These are phyloP conservation scores for Alternaria alternata DNA, from an alignment of 2,329 filamentous ascomycete genomes.

Conservation along the genomic window DNA sequence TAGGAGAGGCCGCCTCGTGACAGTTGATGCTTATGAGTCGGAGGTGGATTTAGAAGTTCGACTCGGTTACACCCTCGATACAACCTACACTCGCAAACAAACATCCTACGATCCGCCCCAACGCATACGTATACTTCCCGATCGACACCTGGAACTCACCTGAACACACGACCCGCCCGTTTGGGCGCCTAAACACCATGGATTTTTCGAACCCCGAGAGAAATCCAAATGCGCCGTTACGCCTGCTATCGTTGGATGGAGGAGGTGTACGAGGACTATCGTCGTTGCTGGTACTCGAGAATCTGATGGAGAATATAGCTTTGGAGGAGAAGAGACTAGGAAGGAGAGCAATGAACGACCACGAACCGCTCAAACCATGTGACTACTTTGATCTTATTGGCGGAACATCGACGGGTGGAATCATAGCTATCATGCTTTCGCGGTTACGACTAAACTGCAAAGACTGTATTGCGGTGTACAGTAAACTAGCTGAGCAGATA, in stretches of 20 bases:
- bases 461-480: slow-evolving; percentile 50
- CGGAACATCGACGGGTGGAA: slow-evolving; percentile 52
- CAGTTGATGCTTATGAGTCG: slow-evolving; percentile 10
- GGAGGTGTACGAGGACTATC: slow-evolving; percentile 52
- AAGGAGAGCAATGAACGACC: slow-evolving; percentile 34
- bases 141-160: background rate
- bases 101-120: background rate
- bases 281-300: slow-evolving; percentile 50
- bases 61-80: background rate
- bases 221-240: slow-evolving; percentile 45
- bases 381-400: slow-evolving; percentile 54
- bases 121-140: background rate
- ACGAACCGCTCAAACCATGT: slow-evolving; percentile 45
- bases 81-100: slow-evolving; percentile 4
- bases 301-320: slow-evolving; percentile 51
- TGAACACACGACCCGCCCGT: background rate
- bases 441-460: slow-evolving; percentile 49
- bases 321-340: slow-evolving; percentile 50
- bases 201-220: slow-evolving; percentile 36
- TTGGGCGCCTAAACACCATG: slow-evolving; percentile 22
- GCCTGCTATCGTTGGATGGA: slow-evolving; percentile 48
- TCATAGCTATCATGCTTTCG: slow-evolving; percentile 53
- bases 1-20: slow-evolving; percentile 12
- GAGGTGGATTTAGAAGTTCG: background rate
- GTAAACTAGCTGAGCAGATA: slow-evolving; percentile 47